Evolutionary conservation across 176 grass and related monocot genomes (phyloP), one percentile per base, ranked within the genome.

Genomic region (Carex kokanica): DNA sequence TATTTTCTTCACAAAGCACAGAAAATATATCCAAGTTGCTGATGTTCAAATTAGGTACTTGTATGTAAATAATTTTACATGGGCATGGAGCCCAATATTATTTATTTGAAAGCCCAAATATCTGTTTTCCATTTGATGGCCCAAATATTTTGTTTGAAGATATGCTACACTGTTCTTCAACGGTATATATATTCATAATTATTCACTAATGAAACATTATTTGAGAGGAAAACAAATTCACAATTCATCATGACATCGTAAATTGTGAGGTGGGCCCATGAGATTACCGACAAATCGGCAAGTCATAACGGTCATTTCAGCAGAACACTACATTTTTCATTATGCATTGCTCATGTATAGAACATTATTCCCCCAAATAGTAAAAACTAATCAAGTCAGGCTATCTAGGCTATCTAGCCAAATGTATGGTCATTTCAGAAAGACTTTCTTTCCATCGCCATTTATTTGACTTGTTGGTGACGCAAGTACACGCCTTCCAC

Each of bases 351-450:
- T 74, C 70, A 74, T 49, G 11, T 15, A 74, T 74, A 74, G 70
- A 49, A 52, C 70, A 74, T 25, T 74, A 74, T 74, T 74, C 70
- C 70, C 73, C 8, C 24, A 63, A 64, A 82, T 53, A 82, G 80
- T 67, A 66, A 65, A 52, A 66, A 27, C 6, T 64, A 64, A 66
- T 82, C 61, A 82, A 82, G 62, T 31, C 21, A 67, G 36, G 36
- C 66, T 70, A 43, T 41, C 66, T 49, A 11, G 45, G 10, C 6
- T 16, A 29, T 29, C 17, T 81, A 45, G 38, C 73, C 51, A 24
- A 74, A 82, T 82, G 80, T 82, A 82, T 82, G 80, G 80, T 82
- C 80, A 82, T 34, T 58, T 82, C 80, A 82, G 21, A 67, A 53
- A 18, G 80, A 82, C 80, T 82, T 43, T 43, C 41, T 43, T 82